Conservation (phyloP, 140 eudicot species). For the Erigeron philadelphicus region DNA sequence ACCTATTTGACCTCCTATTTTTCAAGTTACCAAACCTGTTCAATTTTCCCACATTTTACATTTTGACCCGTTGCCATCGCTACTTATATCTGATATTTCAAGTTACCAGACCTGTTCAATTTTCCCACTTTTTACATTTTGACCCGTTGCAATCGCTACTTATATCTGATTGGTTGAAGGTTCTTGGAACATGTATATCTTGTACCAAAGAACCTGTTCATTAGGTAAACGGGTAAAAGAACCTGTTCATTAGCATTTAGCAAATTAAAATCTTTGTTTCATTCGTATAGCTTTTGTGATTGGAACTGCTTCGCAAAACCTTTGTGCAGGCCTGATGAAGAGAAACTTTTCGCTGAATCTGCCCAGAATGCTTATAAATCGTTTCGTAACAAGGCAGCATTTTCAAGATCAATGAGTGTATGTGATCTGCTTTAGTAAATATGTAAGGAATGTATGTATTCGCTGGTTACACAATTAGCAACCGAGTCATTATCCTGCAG, state of each 20-base stretch:
- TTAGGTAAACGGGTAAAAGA: not conserved
- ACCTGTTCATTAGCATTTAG: not conserved
- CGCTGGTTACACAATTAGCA: not conserved
- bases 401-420: constrained; percentile 91
- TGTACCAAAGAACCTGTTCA: not conserved
- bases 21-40: too few relatives aligned
- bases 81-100: not conserved
- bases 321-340: constrained; percentile 75
- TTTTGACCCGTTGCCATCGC: not conserved
- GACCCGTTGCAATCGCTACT: not conserved
- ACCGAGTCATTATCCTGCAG: constrained; percentile 31
- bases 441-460: not conserved
- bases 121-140: too few relatives aligned
- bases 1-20: not conserved
- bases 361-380: constrained; percentile 63
- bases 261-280: constrained; percentile 4
- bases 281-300: constrained; percentile 7
- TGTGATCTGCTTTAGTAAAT: constrained; percentile 12
- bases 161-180: constrained; percentile 4
- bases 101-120: not conserved
- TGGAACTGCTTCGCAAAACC: not conserved
- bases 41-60: not conserved
- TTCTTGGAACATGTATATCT: not conserved
- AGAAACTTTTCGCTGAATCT: constrained; percentile 75
- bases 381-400: constrained; percentile 91